These are phyloP conservation scores for Aegilops longissima DNA, from an alignment of 176 grass and related monocot species.

Conservation along the genomic window DNA sequence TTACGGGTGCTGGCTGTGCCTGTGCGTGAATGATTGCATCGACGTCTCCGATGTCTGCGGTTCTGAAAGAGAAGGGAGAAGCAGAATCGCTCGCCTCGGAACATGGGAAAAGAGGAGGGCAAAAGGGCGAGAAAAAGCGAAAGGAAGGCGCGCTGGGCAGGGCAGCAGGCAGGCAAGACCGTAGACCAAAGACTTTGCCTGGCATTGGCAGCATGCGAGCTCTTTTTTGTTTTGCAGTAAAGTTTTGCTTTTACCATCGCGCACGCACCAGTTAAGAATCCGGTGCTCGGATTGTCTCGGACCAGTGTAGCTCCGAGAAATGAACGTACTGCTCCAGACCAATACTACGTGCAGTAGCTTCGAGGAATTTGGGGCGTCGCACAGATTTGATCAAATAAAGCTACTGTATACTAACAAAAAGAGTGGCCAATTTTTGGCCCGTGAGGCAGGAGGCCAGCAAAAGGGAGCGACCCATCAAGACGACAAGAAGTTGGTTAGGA, in stretches of 20 bases:
- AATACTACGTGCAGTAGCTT: no score
- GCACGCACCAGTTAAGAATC: neutral
- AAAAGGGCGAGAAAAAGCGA: constrained; percentile 26
- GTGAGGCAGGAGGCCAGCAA: neutral
- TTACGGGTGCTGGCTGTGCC: neutral
- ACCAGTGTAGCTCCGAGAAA: no score
- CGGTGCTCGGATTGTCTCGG: no score
- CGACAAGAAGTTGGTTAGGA: neutral
- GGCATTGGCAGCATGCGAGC: neutral
- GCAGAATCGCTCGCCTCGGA: constrained; percentile 10
- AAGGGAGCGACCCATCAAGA: neutral
- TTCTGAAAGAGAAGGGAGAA: neutral
- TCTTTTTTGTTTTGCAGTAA: neutral
- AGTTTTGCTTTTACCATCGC: neutral
- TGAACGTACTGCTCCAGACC: no score
- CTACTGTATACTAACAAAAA: no score
- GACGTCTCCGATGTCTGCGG: constrained; percentile 11
- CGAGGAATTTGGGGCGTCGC: no score
- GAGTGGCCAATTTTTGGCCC: neutral
- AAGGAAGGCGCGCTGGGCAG: neutral
- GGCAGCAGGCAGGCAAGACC: neutral
- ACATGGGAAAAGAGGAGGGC: neutral
- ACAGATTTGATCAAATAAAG: no score
- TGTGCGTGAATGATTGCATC: constrained; percentile 3
- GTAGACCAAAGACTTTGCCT: neutral